Percentiles rank a stretch among this genome's conserved stretches.
These are phyloP conservation scores for Dendrobium nobile DNA, from an alignment of 106 monocot genomes.

Conservation along the genomic window DNA sequence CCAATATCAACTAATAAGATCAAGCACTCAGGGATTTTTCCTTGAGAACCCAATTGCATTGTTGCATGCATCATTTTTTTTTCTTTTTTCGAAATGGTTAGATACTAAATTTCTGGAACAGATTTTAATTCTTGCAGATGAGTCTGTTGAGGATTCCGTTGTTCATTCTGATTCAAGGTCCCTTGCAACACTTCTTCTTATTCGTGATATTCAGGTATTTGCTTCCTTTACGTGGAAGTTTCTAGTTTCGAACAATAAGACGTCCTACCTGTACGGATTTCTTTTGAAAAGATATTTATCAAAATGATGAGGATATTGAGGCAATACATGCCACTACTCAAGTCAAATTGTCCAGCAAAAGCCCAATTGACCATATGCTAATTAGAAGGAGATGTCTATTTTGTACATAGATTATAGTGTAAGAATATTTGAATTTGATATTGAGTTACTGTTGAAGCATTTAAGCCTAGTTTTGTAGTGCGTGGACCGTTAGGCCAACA, in stretches of 20 bases:
- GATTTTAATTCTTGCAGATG: constrained; percentile 97
- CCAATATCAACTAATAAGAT: background rate
- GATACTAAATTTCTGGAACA: constrained; percentile 53
- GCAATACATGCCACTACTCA: too few relatives aligned
- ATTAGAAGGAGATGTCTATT: too few relatives aligned
- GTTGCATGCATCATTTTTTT: background rate
- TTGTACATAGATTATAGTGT: too few relatives aligned
- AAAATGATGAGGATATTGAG: background rate
- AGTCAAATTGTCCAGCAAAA: too few relatives aligned
- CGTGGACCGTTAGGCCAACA: too few relatives aligned
- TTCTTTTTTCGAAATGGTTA: background rate
- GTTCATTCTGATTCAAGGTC: constrained; percentile 94
- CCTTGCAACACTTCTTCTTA: constrained; percentile 89
- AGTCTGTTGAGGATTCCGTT: constrained; percentile 75
- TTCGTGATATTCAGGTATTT: constrained; percentile 91
- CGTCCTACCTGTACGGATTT: background rate
- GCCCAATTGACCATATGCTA: too few relatives aligned
- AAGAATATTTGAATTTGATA: too few relatives aligned
- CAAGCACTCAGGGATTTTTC: background rate
- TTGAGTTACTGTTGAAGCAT: too few relatives aligned
- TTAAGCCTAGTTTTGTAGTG: too few relatives aligned
- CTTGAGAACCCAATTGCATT: background rate
- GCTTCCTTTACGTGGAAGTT: background rate
- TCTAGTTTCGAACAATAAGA: background rate
- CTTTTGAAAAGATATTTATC: background rate